Percentiles rank a stretch among this genome's conserved stretches.
Evolutionary conservation across 208 protist genomes (phyloP).

Genomic region (Balamuthia mandrillaris): DNA sequence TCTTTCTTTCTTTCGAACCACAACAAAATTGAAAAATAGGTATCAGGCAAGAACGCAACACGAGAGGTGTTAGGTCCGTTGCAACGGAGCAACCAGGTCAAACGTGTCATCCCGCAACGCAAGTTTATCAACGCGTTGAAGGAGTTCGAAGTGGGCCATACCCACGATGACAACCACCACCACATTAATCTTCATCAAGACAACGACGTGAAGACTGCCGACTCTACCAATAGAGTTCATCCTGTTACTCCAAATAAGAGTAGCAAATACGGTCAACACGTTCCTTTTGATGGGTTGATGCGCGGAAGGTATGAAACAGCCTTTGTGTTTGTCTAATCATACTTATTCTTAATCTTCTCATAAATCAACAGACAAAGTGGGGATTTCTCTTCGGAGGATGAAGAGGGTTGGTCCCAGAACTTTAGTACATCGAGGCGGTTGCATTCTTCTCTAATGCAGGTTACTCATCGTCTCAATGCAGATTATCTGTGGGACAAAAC

Average conservation of each 20-base stretch:
- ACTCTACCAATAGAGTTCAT: no score
- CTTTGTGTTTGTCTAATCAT: no score
- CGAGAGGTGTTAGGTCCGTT: not conserved
- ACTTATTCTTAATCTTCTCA: not conserved
- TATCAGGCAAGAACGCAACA: not conserved
- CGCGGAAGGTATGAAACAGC: not conserved
- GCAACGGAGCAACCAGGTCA: not conserved
- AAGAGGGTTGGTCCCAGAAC: not conserved
- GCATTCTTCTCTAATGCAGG: conserved; percentile 35
- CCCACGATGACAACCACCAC: not conserved
- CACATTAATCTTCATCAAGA: not conserved
- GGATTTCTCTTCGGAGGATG: conserved; percentile 26
- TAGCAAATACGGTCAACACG: no score
- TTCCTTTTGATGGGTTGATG: not conserved
- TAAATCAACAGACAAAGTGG: not conserved
- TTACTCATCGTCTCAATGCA: conserved; percentile 16
- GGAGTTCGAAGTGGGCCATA: not conserved
- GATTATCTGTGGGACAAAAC: conserved; percentile 27
- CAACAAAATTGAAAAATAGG: not conserved
- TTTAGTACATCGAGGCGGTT: conserved; percentile 9
- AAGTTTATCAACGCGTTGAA: conserved; percentile 19
- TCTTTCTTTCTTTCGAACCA: not conserved
- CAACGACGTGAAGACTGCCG: no score
- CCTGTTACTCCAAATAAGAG: not conserved
- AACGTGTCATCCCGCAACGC: conserved; percentile 23